phyloP scores from a whole-genome alignment of 768 basidiomycete species.

The Sistotremastrum niveocremeum region DNA sequence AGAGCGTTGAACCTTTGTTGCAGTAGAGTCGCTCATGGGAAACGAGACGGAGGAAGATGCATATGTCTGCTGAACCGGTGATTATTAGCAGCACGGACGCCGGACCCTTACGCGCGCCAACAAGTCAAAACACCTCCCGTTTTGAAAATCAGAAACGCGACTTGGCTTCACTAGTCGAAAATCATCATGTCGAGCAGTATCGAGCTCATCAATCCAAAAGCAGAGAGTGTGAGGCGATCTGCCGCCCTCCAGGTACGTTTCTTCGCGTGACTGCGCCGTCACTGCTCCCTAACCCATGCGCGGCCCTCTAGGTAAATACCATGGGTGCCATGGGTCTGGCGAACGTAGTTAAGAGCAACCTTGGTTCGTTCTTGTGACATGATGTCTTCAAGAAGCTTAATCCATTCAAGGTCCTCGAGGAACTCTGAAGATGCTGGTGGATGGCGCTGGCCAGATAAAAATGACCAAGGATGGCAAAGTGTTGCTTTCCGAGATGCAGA shows the following conservation, averaged over 20 bases:
- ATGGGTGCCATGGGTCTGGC: constrained; percentile 96
- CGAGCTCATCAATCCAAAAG: constrained; percentile 94
- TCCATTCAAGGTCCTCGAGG: constrained; percentile 70
- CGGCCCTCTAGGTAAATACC: constrained; percentile 57
- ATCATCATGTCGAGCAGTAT: constrained; percentile 55
- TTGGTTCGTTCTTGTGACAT: constrained; percentile 41
- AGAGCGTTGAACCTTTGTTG: too few relatives aligned
- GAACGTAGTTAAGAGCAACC: constrained; percentile 91
- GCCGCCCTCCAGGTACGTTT: constrained; percentile 77
- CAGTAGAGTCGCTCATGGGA: too few relatives aligned
- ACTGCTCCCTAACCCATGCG: constrained; percentile 2
- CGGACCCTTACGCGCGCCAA: too few relatives aligned
- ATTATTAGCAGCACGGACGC: too few relatives aligned
- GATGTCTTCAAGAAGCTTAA: neutral
- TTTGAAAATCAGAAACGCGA: too few relatives aligned
- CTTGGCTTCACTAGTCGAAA: too few relatives aligned
- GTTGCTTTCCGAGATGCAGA: constrained; percentile 97
- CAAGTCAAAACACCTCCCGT: too few relatives aligned
- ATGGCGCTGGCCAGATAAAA: constrained; percentile 96
- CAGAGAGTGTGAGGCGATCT: constrained; percentile 81
- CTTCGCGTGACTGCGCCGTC: neutral
- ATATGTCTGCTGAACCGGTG: too few relatives aligned
- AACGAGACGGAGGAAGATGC: too few relatives aligned
- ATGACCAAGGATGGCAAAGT: constrained; percentile 99
- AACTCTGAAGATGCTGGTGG: constrained; percentile 98